Conservation (phyloP, 257 asterid genomes). For the Solanum bukasovii region DNA sequence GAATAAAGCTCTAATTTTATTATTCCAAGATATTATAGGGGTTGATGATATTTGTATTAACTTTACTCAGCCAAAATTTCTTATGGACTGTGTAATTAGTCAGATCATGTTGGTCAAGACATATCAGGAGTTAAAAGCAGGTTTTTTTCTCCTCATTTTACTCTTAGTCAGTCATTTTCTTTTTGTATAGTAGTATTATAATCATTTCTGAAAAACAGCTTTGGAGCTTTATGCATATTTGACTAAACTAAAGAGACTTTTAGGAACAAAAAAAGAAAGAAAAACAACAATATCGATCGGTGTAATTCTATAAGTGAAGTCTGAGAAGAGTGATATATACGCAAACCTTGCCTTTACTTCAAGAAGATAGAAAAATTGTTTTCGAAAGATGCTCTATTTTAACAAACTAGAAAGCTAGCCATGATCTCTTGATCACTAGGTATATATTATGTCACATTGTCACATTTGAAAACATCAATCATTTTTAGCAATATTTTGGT, state of each 20-base stretch:
- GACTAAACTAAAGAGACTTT: not conserved
- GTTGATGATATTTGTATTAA: slow-evolving; percentile 42
- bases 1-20: not conserved
- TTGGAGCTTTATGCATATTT: not conserved
- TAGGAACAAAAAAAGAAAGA: not conserved
- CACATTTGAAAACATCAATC: not conserved
- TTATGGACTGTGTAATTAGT: slow-evolving; percentile 37
- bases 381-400: accelerated
- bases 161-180: not conserved
- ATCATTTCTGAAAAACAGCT: not conserved
- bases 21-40: slow-evolving; percentile 14
- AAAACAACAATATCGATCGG: not conserved
- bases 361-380: accelerated
- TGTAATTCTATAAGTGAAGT: accelerated
- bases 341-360: accelerated
- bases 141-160: not conserved
- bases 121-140: not conserved
- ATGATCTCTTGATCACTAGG: not conserved
- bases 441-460: not conserved
- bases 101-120: slow-evolving; percentile 28
- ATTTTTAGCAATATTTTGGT: not conserved
- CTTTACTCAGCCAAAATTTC: slow-evolving; percentile 34
- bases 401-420: not conserved
- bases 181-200: not conserved
- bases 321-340: accelerated